Conservation (phyloP, 2,329 filamentous ascomycete genomes). For the Lecanicillium sp. region DNA sequence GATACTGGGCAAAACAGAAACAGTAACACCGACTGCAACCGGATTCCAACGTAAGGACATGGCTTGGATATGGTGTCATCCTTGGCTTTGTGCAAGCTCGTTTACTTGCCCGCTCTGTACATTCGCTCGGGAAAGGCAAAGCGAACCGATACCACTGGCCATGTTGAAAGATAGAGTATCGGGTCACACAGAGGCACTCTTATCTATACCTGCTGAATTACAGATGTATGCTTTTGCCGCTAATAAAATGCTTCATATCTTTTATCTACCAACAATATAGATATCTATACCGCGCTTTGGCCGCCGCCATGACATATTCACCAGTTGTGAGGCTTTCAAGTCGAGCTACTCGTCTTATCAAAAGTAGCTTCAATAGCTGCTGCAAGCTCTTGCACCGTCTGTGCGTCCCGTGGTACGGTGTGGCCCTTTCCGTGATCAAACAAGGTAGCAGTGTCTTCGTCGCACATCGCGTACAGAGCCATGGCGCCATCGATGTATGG, state of each 20-base stretch:
- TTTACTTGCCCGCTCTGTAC: too few species aligned
- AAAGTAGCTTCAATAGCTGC: conserved; percentile 28
- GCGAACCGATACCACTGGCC: too few species aligned
- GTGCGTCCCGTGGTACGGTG: conserved; percentile 46
- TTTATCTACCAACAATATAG: neutral
- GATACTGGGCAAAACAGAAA: too few species aligned
- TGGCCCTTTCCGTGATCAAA: conserved; percentile 60
- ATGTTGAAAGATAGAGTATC: too few species aligned
- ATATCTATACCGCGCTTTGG: too few species aligned
- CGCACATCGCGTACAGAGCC: conserved; percentile 54
- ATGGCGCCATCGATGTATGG: conserved; percentile 53
- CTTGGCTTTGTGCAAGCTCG: too few species aligned
- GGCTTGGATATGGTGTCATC: too few species aligned
- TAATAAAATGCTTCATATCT: neutral
- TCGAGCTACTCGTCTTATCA: conserved; percentile 10
- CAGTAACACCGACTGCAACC: too few species aligned
- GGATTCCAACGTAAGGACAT: too few species aligned
- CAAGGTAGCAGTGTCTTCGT: conserved; percentile 48
- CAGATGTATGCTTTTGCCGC: neutral
- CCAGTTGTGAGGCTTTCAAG: neutral
- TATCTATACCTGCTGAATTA: neutral
- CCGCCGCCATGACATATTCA: neutral
- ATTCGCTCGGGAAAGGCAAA: too few species aligned
- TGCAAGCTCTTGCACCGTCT: conserved; percentile 36
- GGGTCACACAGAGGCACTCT: neutral